These are phyloP conservation scores for Naegleria fowleri DNA, from an alignment of 208 protist species.

Conservation along the genomic window DNA sequence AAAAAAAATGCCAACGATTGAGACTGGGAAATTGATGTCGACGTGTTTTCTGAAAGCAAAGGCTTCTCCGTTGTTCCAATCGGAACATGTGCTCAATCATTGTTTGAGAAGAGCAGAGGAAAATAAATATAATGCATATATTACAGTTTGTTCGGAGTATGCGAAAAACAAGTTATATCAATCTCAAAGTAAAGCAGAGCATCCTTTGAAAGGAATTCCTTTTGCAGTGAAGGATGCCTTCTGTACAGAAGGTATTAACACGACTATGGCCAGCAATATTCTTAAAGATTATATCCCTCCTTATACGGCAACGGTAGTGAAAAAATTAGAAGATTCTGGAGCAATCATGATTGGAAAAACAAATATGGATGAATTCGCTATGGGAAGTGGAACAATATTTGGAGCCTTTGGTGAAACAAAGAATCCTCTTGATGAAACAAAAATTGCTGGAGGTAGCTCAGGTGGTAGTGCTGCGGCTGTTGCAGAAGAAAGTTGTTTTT, in stretches of 20 bases:
- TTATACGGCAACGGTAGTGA: background rate
- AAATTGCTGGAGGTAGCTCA: background rate
- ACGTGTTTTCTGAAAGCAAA: background rate
- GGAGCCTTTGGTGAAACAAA: background rate
- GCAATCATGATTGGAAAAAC: constrained; percentile 18
- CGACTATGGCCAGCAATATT: background rate
- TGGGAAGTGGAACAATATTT: constrained; percentile 4
- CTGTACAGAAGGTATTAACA: background rate
- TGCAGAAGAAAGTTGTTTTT: background rate
- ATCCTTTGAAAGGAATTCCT: background rate
- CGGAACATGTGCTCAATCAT: background rate
- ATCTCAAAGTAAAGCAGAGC: background rate
- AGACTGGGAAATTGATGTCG: background rate
- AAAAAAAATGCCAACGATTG: background rate
- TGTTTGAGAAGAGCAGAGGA: background rate
- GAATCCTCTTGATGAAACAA: background rate
- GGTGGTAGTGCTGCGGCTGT: constrained; percentile 15
- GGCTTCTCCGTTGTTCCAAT: background rate
- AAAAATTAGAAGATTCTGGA: background rate
- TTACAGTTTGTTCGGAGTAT: background rate
- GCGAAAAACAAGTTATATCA: background rate
- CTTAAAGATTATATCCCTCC: background rate
- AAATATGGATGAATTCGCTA: constrained; percentile 29
- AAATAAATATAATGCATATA: constrained; percentile 20
- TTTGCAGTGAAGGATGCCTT: constrained; percentile 14